Evolutionary conservation across 2,329 filamentous ascomycete genomes (phyloP), one percentile per base, ranked within the genome.

Genomic region (Calonectria pteridis): DNA sequence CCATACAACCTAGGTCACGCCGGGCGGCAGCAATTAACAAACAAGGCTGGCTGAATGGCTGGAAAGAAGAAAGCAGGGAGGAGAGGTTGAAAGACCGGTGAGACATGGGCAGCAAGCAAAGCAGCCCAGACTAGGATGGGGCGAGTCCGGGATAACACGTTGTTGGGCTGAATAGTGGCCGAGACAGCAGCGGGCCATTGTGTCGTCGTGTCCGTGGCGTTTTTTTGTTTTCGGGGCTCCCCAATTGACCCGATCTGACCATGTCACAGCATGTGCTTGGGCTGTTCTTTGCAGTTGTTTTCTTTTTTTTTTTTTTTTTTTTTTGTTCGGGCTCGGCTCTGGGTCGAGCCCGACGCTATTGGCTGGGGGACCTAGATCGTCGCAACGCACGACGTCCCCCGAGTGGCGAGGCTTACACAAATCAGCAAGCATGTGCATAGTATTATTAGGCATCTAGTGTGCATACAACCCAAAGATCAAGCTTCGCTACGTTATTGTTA

Each of bases 41-140:
- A 14, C 53, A 40, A 62, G 33, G 55, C 33, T 40, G 55, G 33
- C 20, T 37, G 55, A 62, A 37, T 55, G 51, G 51, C 51, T 55
- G 51, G 51, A 37, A 18, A 26, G n/a, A 18, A 37, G 16, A 10
- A 37, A 26, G 53, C 53, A 59, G n/a, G 31, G 35, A 29, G 35
- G 55, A 16, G 33, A 16, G 13, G 55, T 62, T 40, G 55, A 62
- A 62, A 62, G 55, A 62, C n/a, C 55, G 55, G 55, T 62, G 55
- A 62, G 55, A 62, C 33, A 62, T 33, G 37, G 51, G n/a, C n/a
- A n/a, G n/a, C n/a, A n/a, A n/a, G n/a, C n/a, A n/a, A 18, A 31
- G 40, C 40, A 43, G 40, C 37, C n/a, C n/a, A n/a, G n/a, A 18
- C 33, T 23, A 26, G 35, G 16, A 62, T 62, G 55, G 55, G 55